Percentiles rank a stretch among this genome's conserved stretches.
phyloP scores from a whole-genome alignment of 768 basidiomycete species.

The Thelephora ganbajun region DNA sequence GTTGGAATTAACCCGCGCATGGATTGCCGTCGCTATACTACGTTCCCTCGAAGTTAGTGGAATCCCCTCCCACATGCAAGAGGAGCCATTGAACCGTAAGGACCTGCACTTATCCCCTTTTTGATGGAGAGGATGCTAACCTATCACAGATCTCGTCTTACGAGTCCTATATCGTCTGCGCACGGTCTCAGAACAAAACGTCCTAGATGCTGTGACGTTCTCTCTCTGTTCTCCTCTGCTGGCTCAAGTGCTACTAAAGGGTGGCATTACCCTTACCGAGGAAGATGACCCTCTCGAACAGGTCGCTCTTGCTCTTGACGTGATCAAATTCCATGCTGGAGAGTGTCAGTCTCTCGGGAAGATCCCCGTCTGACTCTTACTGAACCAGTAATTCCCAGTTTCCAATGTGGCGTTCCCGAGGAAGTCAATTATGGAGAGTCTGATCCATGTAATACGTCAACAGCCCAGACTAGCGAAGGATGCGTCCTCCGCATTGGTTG shows the following conservation, averaged over 20 bases:
- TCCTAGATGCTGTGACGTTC: constrained; percentile 80
- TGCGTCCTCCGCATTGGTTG: constrained; percentile 66
- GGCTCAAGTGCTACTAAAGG: constrained; percentile 47
- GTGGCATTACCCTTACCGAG: constrained; percentile 51
- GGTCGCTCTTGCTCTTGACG: constrained; percentile 54
- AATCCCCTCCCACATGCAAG: constrained; percentile 59
- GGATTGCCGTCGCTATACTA: constrained; percentile 77
- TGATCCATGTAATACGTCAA: constrained; percentile 58
- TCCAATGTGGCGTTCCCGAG: constrained; percentile 63
- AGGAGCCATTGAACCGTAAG: constrained; percentile 57
- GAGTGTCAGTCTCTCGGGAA: constrained; percentile 42
- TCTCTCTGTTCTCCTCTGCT: constrained; percentile 70
- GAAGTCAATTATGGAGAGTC: constrained; percentile 44
- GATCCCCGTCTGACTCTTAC: neutral
- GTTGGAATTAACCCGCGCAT: constrained; percentile 48
- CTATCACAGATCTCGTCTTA: constrained; percentile 47
- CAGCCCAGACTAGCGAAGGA: constrained; percentile 79
- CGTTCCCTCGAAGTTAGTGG: constrained; percentile 51
- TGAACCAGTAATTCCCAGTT: constrained; percentile 30
- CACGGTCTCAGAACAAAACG: constrained; percentile 63
- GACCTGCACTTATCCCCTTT: constrained; percentile 1
- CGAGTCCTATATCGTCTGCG: constrained; percentile 80
- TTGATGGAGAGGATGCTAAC: neutral
- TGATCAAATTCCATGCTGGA: constrained; percentile 56
- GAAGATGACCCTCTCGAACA: constrained; percentile 75